Percentiles rank a stretch among this genome's conserved stretches.
phyloP scores from a whole-genome alignment of 352 stramenopile species.

The Peronospora destructor region DNA sequence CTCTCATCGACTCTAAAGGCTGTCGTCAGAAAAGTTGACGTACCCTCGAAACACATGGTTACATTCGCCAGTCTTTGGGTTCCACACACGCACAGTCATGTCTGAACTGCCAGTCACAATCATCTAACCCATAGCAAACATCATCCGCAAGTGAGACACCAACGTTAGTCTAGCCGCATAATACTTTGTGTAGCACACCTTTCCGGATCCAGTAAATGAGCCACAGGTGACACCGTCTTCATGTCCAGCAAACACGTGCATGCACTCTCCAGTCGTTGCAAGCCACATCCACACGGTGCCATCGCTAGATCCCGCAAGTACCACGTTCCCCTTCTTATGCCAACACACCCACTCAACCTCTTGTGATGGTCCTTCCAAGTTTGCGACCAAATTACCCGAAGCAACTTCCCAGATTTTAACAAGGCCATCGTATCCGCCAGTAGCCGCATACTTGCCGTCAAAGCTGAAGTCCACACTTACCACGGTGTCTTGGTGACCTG shows the following conservation, averaged over 20 bases:
- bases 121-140: slow-evolving; percentile 38
- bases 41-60: slow-evolving; percentile 84
- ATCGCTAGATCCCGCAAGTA: slow-evolving; percentile 84
- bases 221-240: slow-evolving; percentile 92
- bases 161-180: not conserved
- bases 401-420: slow-evolving; percentile 87
- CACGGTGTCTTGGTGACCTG: slow-evolving; percentile 78
- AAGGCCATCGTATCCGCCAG: slow-evolving; percentile 77
- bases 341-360: slow-evolving; percentile 88
- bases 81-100: slow-evolving; percentile 93
- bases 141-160: slow-evolving; percentile 1
- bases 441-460: slow-evolving; percentile 82
- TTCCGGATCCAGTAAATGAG: slow-evolving; percentile 91
- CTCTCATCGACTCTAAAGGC: not conserved
- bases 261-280: slow-evolving; percentile 91
- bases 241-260: slow-evolving; percentile 97
- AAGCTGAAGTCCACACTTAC: slow-evolving; percentile 83
- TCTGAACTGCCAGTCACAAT: slow-evolving; percentile 92
- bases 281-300: slow-evolving; percentile 91
- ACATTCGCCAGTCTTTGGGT: slow-evolving; percentile 92
- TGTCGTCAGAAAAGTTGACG: slow-evolving; percentile 1
- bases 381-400: slow-evolving; percentile 74
- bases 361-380: slow-evolving; percentile 81
- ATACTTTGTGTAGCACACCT: slow-evolving; percentile 38
- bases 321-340: slow-evolving; percentile 88